Percentiles rank a stretch among this genome's conserved stretches.
Conservation (phyloP, 2,329 filamentous ascomycete species). For the Paramyrothecium sp. region DNA sequence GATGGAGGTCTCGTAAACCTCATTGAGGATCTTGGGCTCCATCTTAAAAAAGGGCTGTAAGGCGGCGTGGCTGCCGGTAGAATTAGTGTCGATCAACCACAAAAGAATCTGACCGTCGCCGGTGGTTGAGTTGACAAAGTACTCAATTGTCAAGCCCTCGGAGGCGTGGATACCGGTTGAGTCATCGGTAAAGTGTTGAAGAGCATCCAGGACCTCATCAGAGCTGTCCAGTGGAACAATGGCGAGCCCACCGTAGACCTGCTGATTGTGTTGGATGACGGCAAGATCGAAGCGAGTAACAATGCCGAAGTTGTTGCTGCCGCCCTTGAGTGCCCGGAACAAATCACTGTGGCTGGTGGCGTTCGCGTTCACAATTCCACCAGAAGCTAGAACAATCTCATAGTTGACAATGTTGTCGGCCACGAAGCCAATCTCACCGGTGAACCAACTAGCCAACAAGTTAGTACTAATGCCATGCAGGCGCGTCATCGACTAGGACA, state of each 20-base stretch:
- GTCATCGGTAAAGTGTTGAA: not conserved
- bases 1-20: slow-evolving; percentile 10
- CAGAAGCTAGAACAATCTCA: slow-evolving; percentile 46
- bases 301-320: too few relatives aligned
- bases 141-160: slow-evolving; percentile 14
- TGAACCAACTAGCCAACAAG: slow-evolving; percentile 28
- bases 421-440: slow-evolving; percentile 39
- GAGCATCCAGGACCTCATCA: slow-evolving; percentile 3
- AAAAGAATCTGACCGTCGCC: slow-evolving; percentile 11
- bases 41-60: slow-evolving; percentile 14
- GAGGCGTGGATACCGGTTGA: slow-evolving; percentile 9
- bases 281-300: slow-evolving; percentile 16
- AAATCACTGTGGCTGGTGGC: slow-evolving; percentile 65
- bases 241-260: slow-evolving; percentile 32
- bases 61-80: slow-evolving; percentile 8
- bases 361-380: slow-evolving; percentile 62
- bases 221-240: slow-evolving; percentile 25
- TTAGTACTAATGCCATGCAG: slow-evolving; percentile 50
- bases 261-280: slow-evolving; percentile 4
- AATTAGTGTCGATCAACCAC: slow-evolving; percentile 11
- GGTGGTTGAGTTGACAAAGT: slow-evolving; percentile 15
- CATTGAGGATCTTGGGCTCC: slow-evolving; percentile 15
- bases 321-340: slow-evolving; percentile 41
- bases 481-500: slow-evolving; percentile 13
- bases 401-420: slow-evolving; percentile 44